phyloP scores from a whole-genome alignment of 2,329 filamentous ascomycete species.

The Colletotrichum abscissum region DNA sequence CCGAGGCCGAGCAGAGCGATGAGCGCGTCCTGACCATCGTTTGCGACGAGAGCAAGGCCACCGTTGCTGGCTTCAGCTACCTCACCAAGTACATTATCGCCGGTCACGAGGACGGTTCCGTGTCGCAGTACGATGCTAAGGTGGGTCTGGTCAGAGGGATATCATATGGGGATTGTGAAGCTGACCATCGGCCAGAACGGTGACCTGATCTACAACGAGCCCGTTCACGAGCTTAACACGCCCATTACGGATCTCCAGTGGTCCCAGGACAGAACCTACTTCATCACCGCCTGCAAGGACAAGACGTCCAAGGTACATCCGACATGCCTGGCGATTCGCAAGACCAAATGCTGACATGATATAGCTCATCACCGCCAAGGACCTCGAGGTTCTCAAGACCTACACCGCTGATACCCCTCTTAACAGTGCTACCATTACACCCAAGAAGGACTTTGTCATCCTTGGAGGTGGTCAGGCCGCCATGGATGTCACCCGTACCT shows the following conservation, averaged over 20 bases:
- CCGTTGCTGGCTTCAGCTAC: constrained; percentile 96
- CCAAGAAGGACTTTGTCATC: constrained; percentile 97
- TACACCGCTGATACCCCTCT: constrained; percentile 93
- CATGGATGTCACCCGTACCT: constrained; percentile 98
- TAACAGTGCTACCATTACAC: constrained; percentile 93
- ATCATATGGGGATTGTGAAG: not conserved
- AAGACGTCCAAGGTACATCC: constrained; percentile 85
- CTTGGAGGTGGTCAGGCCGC: constrained; percentile 97
- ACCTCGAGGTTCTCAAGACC: constrained; percentile 93
- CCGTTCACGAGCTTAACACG: constrained; percentile 85
- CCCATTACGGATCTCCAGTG: constrained; percentile 95
- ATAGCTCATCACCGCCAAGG: constrained; percentile 83
- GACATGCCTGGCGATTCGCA: not conserved
- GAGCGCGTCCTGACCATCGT: constrained; percentile 89
- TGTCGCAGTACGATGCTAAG: constrained; percentile 94
- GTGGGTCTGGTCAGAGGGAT: constrained; percentile 50
- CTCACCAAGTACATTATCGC: constrained; percentile 96
- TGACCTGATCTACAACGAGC: constrained; percentile 82
- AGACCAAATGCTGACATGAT: constrained; percentile 3
- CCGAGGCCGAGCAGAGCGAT: constrained; percentile 84
- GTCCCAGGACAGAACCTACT: constrained; percentile 93
- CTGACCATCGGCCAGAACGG: constrained; percentile 67
- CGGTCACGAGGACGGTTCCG: constrained; percentile 94
- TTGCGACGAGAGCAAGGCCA: constrained; percentile 96
- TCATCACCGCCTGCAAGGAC: constrained; percentile 98